A percentile compares a stretch with the other conserved stretches of the same genome.
phyloP scores from a whole-genome alignment of 805 yeast genomes.

The Cyberlindnera xishuangbannaensis region DNA sequence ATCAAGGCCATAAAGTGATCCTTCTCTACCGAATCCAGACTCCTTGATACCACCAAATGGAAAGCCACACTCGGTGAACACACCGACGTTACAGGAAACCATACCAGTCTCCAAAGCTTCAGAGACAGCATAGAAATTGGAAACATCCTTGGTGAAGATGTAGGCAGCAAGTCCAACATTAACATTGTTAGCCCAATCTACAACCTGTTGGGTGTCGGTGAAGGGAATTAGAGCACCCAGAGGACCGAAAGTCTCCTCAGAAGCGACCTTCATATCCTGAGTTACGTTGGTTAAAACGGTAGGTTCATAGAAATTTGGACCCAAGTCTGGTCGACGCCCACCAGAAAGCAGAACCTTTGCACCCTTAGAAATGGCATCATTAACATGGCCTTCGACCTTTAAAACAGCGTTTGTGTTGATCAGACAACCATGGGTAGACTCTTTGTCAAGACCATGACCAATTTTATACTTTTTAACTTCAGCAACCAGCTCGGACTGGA shows the following conservation, averaged over 20 bases:
- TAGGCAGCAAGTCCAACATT: slow-evolving; percentile 56
- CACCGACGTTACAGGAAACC: slow-evolving; percentile 58
- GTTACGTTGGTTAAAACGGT: slow-evolving; percentile 48
- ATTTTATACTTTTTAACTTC: slow-evolving; percentile 42
- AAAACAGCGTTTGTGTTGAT: slow-evolving; percentile 45
- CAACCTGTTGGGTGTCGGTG: slow-evolving; percentile 47
- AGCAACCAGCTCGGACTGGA: slow-evolving; percentile 37
- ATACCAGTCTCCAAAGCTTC: slow-evolving; percentile 59
- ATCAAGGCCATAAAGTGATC: slow-evolving; percentile 55
- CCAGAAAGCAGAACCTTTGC: slow-evolving; percentile 47
- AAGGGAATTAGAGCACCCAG: slow-evolving; percentile 52
- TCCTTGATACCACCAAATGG: slow-evolving; percentile 64
- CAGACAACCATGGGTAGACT: slow-evolving; percentile 51
- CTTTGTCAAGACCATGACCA: slow-evolving; percentile 50
- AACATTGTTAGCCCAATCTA: slow-evolving; percentile 47
- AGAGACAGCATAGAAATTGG: slow-evolving; percentile 45
- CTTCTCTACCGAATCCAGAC: slow-evolving; percentile 69
- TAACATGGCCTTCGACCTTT: slow-evolving; percentile 48
- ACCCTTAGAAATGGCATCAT: slow-evolving; percentile 50
- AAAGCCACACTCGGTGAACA: slow-evolving; percentile 48
- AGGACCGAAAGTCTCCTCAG: slow-evolving; percentile 65
- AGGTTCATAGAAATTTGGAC: slow-evolving; percentile 50
- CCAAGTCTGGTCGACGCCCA: slow-evolving; percentile 44
- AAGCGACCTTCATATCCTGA: slow-evolving; percentile 41
- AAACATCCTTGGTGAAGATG: slow-evolving; percentile 47